Percentiles rank a stretch among this genome's conserved stretches.
These are phyloP conservation scores for Byssothecium circinans DNA, from an alignment of 2,329 filamentous ascomycete genomes.

Conservation along the genomic window DNA sequence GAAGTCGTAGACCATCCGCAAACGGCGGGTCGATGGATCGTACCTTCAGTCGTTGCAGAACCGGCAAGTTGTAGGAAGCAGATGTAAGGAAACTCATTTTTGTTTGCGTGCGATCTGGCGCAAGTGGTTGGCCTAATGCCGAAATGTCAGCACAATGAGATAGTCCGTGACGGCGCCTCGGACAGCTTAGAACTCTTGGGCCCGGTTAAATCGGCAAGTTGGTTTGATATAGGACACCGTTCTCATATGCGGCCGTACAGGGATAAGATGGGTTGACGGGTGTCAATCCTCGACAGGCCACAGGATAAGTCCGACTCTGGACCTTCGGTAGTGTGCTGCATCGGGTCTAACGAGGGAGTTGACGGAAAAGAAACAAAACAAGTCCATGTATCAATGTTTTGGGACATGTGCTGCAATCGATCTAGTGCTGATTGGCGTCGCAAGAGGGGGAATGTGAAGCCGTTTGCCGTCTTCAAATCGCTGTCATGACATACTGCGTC, in stretches of 20 bases:
- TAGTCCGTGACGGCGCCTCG: not conserved
- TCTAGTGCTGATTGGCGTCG: no score
- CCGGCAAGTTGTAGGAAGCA: not conserved
- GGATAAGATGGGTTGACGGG: not conserved
- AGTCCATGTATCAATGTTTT: no score
- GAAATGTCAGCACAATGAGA: not conserved
- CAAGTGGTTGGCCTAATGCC: not conserved
- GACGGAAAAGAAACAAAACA: no score
- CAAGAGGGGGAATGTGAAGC: no score
- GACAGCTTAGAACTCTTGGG: not conserved
- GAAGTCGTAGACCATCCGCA: not conserved
- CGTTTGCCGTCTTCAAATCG: no score
- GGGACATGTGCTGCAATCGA: no score
- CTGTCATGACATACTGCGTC: no score
- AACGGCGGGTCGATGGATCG: not conserved
- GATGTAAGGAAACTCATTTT: not conserved
- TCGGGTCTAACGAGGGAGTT: no score
- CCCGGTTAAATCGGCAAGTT: not conserved
- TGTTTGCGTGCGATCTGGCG: not conserved
- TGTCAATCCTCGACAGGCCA: not conserved
- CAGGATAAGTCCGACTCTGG: not conserved
- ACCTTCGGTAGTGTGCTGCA: not conserved
- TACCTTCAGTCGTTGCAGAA: not conserved
- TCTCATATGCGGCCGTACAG: not conserved
- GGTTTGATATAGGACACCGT: not conserved